phyloP scores from a whole-genome alignment of 164 flowering plant species.

The Santalum album region DNA sequence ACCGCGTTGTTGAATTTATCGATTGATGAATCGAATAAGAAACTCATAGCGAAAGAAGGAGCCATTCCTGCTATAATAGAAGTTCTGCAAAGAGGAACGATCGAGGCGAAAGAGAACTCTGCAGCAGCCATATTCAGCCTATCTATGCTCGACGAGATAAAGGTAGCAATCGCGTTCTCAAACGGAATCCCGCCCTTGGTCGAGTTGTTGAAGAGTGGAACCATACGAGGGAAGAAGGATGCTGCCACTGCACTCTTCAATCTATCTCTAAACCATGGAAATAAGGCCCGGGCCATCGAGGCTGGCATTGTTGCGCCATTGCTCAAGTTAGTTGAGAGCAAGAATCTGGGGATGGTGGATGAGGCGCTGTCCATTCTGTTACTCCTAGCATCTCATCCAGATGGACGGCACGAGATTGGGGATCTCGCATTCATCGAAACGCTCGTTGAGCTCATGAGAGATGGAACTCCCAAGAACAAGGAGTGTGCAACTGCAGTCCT shows the following conservation, averaged over 20 bases:
- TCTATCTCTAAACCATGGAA: slow-evolving; percentile 48
- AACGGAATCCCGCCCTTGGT: slow-evolving; percentile 79
- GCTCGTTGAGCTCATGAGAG: neutral
- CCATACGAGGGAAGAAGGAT: slow-evolving; percentile 74
- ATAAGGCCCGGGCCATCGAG: slow-evolving; percentile 53
- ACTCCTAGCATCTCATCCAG: slow-evolving; percentile 49
- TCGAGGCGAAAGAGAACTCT: slow-evolving; percentile 69
- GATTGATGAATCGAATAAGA: slow-evolving; percentile 69
- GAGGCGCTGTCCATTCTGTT: slow-evolving; percentile 66
- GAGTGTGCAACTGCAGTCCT: neutral
- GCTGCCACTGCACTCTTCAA: slow-evolving; percentile 83
- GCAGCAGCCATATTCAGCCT: slow-evolving; percentile 86
- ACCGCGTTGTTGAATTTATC: slow-evolving; percentile 79
- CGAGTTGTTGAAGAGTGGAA: slow-evolving; percentile 48
- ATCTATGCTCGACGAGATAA: slow-evolving; percentile 77
- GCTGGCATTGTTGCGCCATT: slow-evolving; percentile 65
- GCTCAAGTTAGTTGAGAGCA: slow-evolving; percentile 36
- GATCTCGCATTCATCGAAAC: slow-evolving; percentile 39
- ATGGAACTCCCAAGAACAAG: neutral
- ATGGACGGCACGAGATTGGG: slow-evolving; percentile 51
- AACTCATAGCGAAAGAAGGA: slow-evolving; percentile 42
- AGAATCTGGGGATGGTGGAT: slow-evolving; percentile 54
- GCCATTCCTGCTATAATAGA: slow-evolving; percentile 71
- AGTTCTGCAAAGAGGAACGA: slow-evolving; percentile 45
- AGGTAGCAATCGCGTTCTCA: slow-evolving; percentile 36